Base-by-base conservation (phyloP, 1,284 basidiomycete genomes). In the Fomitopsis palustris region DNA sequence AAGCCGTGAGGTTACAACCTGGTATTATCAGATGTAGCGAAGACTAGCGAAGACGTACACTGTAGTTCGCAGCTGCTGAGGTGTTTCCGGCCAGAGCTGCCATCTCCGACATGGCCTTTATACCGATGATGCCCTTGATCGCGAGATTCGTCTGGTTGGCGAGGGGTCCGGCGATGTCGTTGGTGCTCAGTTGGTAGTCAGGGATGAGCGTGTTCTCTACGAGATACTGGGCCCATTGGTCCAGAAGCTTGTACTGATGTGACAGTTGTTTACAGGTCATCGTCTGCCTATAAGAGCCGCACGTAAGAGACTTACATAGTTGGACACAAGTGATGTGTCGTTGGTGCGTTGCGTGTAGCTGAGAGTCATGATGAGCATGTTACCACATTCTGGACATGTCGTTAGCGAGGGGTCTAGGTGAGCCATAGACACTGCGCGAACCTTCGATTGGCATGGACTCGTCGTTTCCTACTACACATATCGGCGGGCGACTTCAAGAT, bases 81-180 rank as follows among this genome's bases (percentile, higher is more conserved):
- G 67, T 72, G 60, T 87, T 74, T 0, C 85, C 87, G 8, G 86
- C 68, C 23, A 84, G 65, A 1, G 70, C 65, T 0, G 79, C 79
- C 45, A 90, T 85, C 58, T 82, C 74, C 0, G 82, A 75, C 86
- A 90, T 89, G 9, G 81, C 87, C 64, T 80, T 83, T 70, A 91
- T 90, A 29, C 87, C 88, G 54, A 88, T 73, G 61, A 90, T 88
- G 12, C 88, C 89, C 66, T 92, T 91, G 74, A 91, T 87, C 0
- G 89, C 89, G 25, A 90, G 79, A 66, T 92, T 89, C 12, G 89
- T 91, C 71, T 91, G 88, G 69, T 92, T 90, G 35, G 85, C 84
- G 27, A 91, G 76, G 14, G 79, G 73, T 2, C 87, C 88, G 33
- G 86, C 85, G 70, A 88, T 88, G 72, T 87, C 85, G 65, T 90